Evolutionary conservation across 164 flowering plant species (phyloP).

Genomic region (Vitis vinifera): DNA sequence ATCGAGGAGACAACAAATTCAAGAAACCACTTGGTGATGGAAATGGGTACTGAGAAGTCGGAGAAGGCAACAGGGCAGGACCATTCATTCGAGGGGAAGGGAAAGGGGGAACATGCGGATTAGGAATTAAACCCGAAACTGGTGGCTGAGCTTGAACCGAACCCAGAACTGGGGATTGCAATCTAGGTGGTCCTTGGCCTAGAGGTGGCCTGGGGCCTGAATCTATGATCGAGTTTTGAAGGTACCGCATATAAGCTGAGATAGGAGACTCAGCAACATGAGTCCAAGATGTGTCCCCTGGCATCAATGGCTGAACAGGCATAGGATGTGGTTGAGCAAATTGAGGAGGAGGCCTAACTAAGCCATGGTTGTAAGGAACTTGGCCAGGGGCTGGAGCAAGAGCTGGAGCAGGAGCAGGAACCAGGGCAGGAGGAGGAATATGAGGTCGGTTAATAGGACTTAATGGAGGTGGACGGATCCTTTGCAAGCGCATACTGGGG

Average conservation of each 20-base stretch:
- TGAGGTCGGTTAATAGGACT: conserved; percentile 56
- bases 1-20: conserved; percentile 70
- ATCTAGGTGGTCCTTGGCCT: conserved; percentile 12
- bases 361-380: conserved; percentile 35
- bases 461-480: conserved; percentile 85
- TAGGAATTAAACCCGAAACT: conserved; percentile 58
- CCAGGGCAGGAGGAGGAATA: conserved; percentile 23
- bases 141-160: conserved; percentile 30
- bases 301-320: conserved; percentile 33
- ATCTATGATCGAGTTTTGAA: conserved; percentile 64
- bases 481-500: conserved; percentile 69
- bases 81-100: conserved; percentile 59
- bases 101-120: conserved; percentile 55
- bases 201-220: conserved; percentile 39
- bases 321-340: conserved; percentile 43
- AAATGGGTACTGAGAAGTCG: conserved; percentile 73
- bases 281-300: conserved; percentile 44
- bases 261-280: conserved; percentile 80
- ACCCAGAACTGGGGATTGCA: conserved; percentile 17
- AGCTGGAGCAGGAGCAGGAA: conserved; percentile 18
- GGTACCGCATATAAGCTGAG: conserved; percentile 89
- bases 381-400: conserved; percentile 25
- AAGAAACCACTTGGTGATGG: conserved; percentile 77
- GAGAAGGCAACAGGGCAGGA: conserved; percentile 76
- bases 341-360: conserved; percentile 40